Evolutionary conservation across 495 filamentous ascomycete species (phyloP).

Genomic region (Aspergillus conjunctus): DNA sequence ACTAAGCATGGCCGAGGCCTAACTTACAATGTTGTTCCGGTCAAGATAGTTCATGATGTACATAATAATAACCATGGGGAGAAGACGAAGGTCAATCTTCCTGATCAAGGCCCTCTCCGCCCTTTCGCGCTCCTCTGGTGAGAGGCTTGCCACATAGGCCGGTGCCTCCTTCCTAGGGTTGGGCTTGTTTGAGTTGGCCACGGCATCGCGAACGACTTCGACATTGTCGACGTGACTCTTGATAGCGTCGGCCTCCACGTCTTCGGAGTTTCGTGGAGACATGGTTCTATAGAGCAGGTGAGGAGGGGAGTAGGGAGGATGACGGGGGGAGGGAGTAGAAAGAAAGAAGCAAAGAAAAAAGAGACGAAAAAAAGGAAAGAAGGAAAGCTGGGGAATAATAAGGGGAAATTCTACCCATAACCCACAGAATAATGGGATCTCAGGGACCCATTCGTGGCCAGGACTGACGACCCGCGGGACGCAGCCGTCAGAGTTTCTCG

Average conservation of each 20-base stretch:
- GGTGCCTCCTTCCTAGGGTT: constrained; percentile 47
- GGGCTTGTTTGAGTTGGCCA: constrained; percentile 34
- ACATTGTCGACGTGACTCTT: constrained; percentile 65
- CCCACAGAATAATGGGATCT: constrained; percentile 9
- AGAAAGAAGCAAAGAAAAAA: constrained; percentile 5
- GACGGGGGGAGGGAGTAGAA: constrained; percentile 11
- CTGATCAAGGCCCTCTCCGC: constrained; percentile 56
- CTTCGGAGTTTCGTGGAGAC: constrained; percentile 30
- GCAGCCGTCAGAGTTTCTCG: constrained; percentile 10
- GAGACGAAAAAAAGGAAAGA: neutral
- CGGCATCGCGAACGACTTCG: constrained; percentile 35
- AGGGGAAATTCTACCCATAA: neutral
- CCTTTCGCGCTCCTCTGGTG: constrained; percentile 49
- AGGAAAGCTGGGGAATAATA: neutral
- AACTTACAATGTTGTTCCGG: constrained; percentile 58
- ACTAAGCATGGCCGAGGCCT: neutral
- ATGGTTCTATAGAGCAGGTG: constrained; percentile 23
- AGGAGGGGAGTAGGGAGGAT: constrained; percentile 4
- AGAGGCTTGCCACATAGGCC: constrained; percentile 51
- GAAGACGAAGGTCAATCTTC: constrained; percentile 63
- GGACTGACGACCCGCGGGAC: constrained; percentile 14
- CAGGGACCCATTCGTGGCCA: constrained; percentile 16
- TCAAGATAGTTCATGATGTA: constrained; percentile 86
- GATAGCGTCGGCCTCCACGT: constrained; percentile 43
- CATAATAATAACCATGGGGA: constrained; percentile 69